A percentile compares a stretch with the other conserved stretches of the same genome.
These are phyloP conservation scores for Fusarium sp. DNA, from an alignment of 2,329 filamentous ascomycete genomes.

Conservation along the genomic window DNA sequence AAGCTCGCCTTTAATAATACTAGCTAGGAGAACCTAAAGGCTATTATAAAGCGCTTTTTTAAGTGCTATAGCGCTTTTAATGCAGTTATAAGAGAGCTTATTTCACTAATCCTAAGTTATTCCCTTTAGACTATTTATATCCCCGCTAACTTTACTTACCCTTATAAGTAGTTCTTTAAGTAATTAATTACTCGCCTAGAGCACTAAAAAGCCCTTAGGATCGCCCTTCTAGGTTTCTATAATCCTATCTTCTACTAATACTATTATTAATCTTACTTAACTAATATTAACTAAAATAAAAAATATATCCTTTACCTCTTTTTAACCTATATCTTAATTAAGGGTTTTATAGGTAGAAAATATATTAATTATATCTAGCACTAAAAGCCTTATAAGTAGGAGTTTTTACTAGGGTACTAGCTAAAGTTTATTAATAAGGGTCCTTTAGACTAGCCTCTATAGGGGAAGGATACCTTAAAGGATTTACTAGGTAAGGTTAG, in stretches of 20 bases:
- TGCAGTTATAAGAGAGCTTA: neutral
- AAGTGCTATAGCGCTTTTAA: neutral
- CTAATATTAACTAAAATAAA: neutral
- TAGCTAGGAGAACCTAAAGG: too few species aligned
- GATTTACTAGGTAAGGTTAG: too few species aligned
- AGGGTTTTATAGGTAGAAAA: neutral
- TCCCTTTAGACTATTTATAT: neutral
- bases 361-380: neutral
- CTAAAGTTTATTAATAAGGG: too few species aligned
- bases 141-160: rapidly evolving
- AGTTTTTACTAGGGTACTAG: neutral
- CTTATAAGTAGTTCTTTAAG: neutral
- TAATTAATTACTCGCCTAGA: neutral
- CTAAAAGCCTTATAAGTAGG: too few species aligned
- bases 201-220: neutral
- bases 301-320: neutral
- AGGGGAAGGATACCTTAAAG: rapidly evolving
- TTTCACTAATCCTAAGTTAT: neutral
- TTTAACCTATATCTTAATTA: neutral
- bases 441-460: too few species aligned
- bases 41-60: too few species aligned
- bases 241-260: neutral
- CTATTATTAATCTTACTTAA: neutral
- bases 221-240: neutral
- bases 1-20: neutral